phyloP scores from a whole-genome alignment of 305 asterid species.

The Withania somnifera region DNA sequence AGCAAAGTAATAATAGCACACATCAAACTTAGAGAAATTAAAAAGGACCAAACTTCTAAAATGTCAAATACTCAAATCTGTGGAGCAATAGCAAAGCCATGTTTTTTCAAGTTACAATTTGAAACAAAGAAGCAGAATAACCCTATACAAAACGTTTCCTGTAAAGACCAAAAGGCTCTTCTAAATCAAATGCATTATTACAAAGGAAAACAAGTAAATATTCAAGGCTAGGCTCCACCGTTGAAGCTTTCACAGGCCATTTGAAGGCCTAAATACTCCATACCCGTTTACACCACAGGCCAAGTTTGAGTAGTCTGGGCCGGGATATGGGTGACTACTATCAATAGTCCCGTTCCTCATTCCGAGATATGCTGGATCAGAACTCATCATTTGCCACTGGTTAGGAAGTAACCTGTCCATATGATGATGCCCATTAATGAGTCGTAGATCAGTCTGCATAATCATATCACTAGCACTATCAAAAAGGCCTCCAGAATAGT shows the following conservation, averaged over 20 bases:
- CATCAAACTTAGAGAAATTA: neutral
- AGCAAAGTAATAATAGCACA: neutral
- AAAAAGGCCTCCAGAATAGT: slow-evolving; percentile 27
- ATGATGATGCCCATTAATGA: slow-evolving; percentile 48
- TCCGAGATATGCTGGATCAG: slow-evolving; percentile 36
- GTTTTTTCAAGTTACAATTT: neutral
- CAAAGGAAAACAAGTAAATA: neutral
- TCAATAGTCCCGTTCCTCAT: slow-evolving; percentile 33
- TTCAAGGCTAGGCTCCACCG: slow-evolving; percentile 1
- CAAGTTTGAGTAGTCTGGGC: slow-evolving; percentile 47
- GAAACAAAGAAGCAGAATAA: slow-evolving; percentile 6
- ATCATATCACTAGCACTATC: slow-evolving; percentile 46
- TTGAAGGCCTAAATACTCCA: slow-evolving; percentile 60
- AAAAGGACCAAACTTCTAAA: neutral
- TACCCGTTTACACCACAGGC: slow-evolving; percentile 49
- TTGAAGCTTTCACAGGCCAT: slow-evolving; percentile 35
- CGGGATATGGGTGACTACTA: slow-evolving; percentile 35
- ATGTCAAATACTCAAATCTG: neutral
- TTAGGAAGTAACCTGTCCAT: slow-evolving; percentile 41
- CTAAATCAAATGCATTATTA: slow-evolving; percentile 1
- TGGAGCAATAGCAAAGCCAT: slow-evolving; percentile 1
- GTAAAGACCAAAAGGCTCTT: slow-evolving; percentile 3
- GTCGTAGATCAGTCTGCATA: slow-evolving; percentile 35
- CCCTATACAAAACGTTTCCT: slow-evolving; percentile 6
- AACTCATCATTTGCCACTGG: slow-evolving; percentile 69